Conservation (phyloP, 805 yeast genomes). For the Saitoella complicata region DNA sequence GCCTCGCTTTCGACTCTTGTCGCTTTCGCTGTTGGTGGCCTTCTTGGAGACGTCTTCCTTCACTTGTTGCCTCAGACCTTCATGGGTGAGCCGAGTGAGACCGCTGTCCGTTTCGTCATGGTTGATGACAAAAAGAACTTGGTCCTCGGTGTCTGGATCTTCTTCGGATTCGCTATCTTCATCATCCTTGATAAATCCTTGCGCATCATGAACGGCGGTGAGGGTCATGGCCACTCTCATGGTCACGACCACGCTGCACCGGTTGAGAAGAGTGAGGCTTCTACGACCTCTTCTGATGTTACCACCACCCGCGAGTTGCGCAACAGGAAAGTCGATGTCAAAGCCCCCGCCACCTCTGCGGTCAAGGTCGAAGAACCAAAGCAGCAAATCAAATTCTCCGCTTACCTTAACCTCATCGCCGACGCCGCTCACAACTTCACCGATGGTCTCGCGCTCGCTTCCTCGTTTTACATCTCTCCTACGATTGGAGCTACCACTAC, state of each 20-base stretch:
- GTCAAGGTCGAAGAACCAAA: too few relatives aligned
- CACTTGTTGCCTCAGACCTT: constrained; percentile 59
- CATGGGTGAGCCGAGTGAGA: constrained; percentile 32
- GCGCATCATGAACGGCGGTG: constrained; percentile 27
- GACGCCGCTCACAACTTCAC: constrained; percentile 63
- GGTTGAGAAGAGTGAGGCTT: constrained; percentile 5
- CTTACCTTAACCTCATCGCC: constrained; percentile 49
- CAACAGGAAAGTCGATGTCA: too few relatives aligned
- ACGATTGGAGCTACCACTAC: constrained; percentile 53
- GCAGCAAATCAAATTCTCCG: constrained; percentile 28
- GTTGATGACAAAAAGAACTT: constrained; percentile 37
- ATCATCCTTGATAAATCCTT: constrained; percentile 45
- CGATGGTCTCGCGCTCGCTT: constrained; percentile 60
- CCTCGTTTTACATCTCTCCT: constrained; percentile 47
- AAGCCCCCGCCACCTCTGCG: too few relatives aligned
- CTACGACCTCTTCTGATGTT: too few relatives aligned
- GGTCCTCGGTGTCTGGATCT: constrained; percentile 37
- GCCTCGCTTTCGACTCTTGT: constrained; percentile 37
- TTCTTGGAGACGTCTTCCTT: constrained; percentile 57
- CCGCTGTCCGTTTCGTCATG: constrained; percentile 26
- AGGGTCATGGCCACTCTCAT: constrained; percentile 30
- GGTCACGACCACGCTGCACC: constrained; percentile 24
- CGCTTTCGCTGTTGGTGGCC: constrained; percentile 61
- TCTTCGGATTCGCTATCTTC: constrained; percentile 44
- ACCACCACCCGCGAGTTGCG: too few relatives aligned